Evolutionary conservation across 1,284 basidiomycete species (phyloP), one percentile per base, ranked within the genome.

Genomic region (Ustilago tritici): DNA sequence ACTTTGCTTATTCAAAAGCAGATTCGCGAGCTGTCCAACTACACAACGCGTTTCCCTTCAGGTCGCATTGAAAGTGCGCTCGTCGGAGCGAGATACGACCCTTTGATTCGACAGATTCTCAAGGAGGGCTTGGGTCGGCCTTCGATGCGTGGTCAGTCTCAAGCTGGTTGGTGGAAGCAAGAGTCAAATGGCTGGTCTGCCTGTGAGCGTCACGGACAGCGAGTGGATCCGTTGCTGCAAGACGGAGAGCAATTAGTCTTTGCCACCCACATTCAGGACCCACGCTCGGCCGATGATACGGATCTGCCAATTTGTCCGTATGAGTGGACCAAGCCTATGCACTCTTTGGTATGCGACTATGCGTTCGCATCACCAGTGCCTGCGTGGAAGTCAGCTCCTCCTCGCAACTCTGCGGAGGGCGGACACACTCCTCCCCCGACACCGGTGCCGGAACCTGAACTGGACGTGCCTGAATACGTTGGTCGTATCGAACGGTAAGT

Each of bases 401-500:
- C 56, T 40, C 31, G 7, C n/a, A 50, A 9, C 28, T 4, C 49
- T 10, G 14, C 49, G 31, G 49, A 50, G 5, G 58, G 8, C 1
- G 50, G 34, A 35, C 41, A 47, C 8, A 46, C 50, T 14, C 59
- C 70, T 28, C 38, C 57, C 4, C 60, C 69, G 10, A 35, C 43
- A 15, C 71, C 70, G 31, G 11, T 55, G 5, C 70, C 69, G 1
- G 79, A 84, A 46, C 89, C 93, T 38, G 92, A 96, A 86, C 89
- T 97, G n/a, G 92, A 95, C 86, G 94, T 93, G 28, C 91, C 92
- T 0, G 88, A 91, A 73, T 97, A 97, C 82, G 87, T 92, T 1
- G 93, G 92, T 1, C 57, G 79, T 8, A 77, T 83, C 49, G 75
- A 82, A 57, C 63, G 50, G 68, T 72, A 50, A 62, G 72, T 71